These are phyloP conservation scores for Skeletonema marinoi DNA, from an alignment of 108 stramenopile species.

Conservation along the genomic window DNA sequence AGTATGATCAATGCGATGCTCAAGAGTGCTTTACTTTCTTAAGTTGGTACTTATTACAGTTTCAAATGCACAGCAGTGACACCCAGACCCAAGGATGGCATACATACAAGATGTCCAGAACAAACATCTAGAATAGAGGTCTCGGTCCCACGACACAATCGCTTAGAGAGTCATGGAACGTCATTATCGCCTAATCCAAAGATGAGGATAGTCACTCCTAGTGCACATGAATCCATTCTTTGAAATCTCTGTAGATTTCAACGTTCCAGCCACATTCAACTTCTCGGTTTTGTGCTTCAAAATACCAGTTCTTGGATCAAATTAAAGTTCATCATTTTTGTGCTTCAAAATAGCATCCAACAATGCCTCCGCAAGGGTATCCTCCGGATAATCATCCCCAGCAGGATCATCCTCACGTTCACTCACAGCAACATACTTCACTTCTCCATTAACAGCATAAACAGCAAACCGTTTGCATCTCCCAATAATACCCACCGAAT, in stretches of 20 bases:
- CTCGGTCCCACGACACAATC: conserved; percentile 1
- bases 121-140: background rate
- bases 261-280: background rate
- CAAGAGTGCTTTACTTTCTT: too few relatives aligned
- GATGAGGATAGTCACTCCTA: conserved; percentile 4
- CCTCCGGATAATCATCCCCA: conserved; percentile 45
- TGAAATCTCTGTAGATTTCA: background rate
- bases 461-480: conserved; percentile 55
- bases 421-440: conserved; percentile 37
- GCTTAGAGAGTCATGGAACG: conserved; percentile 19
- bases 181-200: conserved; percentile 31
- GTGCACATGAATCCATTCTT: background rate
- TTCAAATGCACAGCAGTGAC: background rate
- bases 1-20: too few relatives aligned
- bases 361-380: conserved; percentile 39
- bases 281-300: background rate
- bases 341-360: conserved; percentile 40
- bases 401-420: conserved; percentile 55
- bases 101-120: background rate
- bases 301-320: background rate
- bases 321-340: conserved; percentile 36
- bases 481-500: conserved; percentile 37
- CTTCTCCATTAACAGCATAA: conserved; percentile 43
- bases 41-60: background rate
- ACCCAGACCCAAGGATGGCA: background rate